Percentiles rank a stretch among this genome's conserved stretches.
Evolutionary conservation across 768 basidiomycete genomes (phyloP).

Genomic region (Suillus luteus): DNA sequence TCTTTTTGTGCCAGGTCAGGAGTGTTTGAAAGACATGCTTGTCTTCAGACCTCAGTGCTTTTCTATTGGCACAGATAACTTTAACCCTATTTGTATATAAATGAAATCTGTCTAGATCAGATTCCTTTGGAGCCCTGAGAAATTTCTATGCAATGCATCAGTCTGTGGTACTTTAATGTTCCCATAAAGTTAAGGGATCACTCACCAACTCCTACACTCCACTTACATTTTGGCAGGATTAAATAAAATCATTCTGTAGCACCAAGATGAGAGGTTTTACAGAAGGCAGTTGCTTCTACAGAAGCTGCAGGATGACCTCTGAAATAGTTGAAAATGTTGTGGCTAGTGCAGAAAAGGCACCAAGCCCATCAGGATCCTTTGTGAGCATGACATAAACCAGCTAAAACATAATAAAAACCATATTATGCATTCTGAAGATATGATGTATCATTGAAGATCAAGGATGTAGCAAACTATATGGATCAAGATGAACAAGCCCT

Average conservation of each 20-base stretch:
- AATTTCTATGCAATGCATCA: background rate
- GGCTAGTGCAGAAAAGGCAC: too few species aligned
- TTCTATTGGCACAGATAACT: background rate
- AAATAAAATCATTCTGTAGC: background rate
- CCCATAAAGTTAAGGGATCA: background rate
- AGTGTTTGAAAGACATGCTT: background rate
- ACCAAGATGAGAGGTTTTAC: background rate
- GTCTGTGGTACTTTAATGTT: too few species aligned
- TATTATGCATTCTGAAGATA: too few species aligned
- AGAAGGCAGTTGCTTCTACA: too few species aligned
- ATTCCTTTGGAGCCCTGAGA: background rate
- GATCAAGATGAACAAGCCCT: too few species aligned
- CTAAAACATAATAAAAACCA: too few species aligned
- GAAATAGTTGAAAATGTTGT: too few species aligned
- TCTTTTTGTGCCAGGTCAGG: accelerated
- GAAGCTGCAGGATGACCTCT: too few species aligned
- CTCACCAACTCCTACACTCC: background rate
- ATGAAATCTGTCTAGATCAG: background rate
- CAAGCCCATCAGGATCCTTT: too few species aligned
- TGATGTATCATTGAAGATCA: too few species aligned
- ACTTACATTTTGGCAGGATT: background rate
- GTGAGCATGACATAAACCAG: too few species aligned
- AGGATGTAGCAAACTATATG: too few species aligned
- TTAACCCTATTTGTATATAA: background rate
- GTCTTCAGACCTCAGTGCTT: accelerated